Percentiles rank a stretch among this genome's conserved stretches.
Conservation (phyloP, 2,329 filamentous ascomycete species). For the Cryoendolithus antarcticus region DNA sequence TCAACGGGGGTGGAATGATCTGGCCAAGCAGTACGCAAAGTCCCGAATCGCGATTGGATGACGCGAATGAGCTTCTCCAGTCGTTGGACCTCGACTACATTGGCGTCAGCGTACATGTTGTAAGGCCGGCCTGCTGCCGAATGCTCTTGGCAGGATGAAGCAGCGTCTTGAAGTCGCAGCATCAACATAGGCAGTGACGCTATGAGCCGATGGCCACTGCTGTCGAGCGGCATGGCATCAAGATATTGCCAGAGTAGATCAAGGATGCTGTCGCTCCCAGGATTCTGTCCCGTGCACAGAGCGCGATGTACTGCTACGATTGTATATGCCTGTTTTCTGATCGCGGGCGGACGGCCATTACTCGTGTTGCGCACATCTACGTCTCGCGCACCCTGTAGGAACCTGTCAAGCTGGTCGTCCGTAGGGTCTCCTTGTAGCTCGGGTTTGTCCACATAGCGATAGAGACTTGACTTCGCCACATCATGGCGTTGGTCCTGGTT, state of each 20-base stretch:
- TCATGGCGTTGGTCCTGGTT: slow-evolving; percentile 64
- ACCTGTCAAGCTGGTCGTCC: slow-evolving; percentile 59
- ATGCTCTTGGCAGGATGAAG: not conserved
- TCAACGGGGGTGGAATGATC: slow-evolving; percentile 72
- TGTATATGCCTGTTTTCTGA: too few relatives aligned
- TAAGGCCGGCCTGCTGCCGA: slow-evolving; percentile 32
- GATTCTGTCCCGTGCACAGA: too few relatives aligned
- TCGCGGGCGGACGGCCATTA: too few relatives aligned
- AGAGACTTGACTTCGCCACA: slow-evolving; percentile 62
- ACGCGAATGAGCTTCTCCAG: slow-evolving; percentile 58
- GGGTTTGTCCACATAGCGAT: slow-evolving; percentile 66
- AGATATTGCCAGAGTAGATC: too few relatives aligned
- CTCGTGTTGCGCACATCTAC: too few relatives aligned
- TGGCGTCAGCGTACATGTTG: slow-evolving; percentile 82
- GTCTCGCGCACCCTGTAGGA: slow-evolving; percentile 60
- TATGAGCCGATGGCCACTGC: too few relatives aligned
- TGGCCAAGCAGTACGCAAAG: slow-evolving; percentile 52
- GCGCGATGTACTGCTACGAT: too few relatives aligned
- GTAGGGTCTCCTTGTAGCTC: slow-evolving; percentile 66
- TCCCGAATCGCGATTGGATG: slow-evolving; percentile 58
- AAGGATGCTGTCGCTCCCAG: too few relatives aligned
- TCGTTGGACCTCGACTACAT: slow-evolving; percentile 62
- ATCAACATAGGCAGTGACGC: slow-evolving; percentile 18
- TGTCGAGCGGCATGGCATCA: too few relatives aligned
- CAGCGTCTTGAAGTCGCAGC: slow-evolving; percentile 14